These are phyloP conservation scores for Solanum lycopersicoides DNA, from an alignment of 257 asterid genomes.

Conservation along the genomic window DNA sequence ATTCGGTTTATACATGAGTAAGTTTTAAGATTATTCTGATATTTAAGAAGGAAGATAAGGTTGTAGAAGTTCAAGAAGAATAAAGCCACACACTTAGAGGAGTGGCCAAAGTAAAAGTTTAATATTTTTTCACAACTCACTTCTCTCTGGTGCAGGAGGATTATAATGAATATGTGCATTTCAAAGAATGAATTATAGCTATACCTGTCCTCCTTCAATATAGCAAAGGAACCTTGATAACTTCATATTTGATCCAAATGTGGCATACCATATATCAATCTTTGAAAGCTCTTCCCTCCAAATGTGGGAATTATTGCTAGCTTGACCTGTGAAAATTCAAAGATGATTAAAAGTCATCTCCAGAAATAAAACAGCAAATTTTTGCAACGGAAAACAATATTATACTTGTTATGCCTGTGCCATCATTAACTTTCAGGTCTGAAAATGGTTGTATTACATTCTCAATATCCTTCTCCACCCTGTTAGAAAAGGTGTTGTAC, in stretches of 20 bases:
- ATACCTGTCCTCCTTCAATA: constrained; percentile 91
- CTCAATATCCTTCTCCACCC: constrained; percentile 27
- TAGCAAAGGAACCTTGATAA: constrained; percentile 65
- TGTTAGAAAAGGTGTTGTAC: constrained; percentile 9
- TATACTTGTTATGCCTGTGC: constrained; percentile 19
- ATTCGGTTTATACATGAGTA: not conserved
- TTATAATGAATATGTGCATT: not conserved
- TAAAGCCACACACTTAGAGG: not conserved
- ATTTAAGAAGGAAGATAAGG: not conserved
- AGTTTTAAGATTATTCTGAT: not conserved
- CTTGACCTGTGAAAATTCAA: constrained; percentile 28
- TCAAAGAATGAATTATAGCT: not conserved
- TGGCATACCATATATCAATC: constrained; percentile 71
- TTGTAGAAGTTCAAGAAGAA: not conserved
- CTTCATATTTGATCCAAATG: constrained; percentile 81
- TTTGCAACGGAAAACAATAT: not conserved
- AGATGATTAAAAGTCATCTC: not conserved
- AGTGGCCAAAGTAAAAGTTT: not conserved
- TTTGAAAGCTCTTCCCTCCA: constrained; percentile 75
- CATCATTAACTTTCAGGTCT: constrained; percentile 43
- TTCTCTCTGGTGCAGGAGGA: not conserved
- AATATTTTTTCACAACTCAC: not conserved
- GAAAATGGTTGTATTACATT: constrained; percentile 45
- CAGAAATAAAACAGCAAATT: not conserved
- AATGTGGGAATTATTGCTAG: constrained; percentile 14